phyloP scores from a whole-genome alignment of 768 basidiomycete species.

The Mycena alexandri region DNA sequence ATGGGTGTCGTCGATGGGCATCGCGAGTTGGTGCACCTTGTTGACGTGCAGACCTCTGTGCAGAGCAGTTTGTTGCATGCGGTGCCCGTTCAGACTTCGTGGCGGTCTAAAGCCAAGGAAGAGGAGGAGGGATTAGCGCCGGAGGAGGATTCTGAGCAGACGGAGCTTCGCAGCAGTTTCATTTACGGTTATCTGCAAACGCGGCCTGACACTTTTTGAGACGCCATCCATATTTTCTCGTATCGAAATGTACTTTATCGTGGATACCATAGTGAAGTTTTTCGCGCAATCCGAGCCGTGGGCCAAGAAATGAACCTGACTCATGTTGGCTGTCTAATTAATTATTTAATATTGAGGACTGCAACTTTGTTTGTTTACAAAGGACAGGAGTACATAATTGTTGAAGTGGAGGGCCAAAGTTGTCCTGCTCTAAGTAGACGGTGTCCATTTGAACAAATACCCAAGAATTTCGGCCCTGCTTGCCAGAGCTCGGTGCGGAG shows the following conservation, averaged over 20 bases:
- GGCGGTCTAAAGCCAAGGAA: background rate
- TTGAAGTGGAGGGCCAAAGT: too few relatives aligned
- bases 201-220: slow-evolving; percentile 15
- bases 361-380: too few relatives aligned
- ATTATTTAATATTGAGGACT: too few relatives aligned
- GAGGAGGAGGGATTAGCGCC: slow-evolving; percentile 35
- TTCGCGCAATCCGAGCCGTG: background rate
- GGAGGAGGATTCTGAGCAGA: slow-evolving; percentile 35
- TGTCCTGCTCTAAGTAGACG: too few relatives aligned
- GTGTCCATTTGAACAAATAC: too few relatives aligned
- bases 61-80: slow-evolving; percentile 41
- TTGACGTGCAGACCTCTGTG: slow-evolving; percentile 55
- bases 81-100: background rate
- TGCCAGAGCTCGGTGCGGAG: too few relatives aligned
- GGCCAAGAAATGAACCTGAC: too few relatives aligned
- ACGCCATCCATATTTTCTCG: background rate
- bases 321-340: too few relatives aligned
- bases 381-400: too few relatives aligned
- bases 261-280: slow-evolving; percentile 1
- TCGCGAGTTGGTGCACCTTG: slow-evolving; percentile 48
- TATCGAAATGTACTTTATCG: background rate
- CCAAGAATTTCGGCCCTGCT: too few relatives aligned
- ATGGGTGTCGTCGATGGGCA: slow-evolving; percentile 37
- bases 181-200: background rate
- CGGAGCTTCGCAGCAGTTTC: slow-evolving; percentile 24